Percentiles rank a stretch among this genome's conserved stretches.
Evolutionary conservation across 2,329 filamentous ascomycete species (phyloP).

Genomic region (Kalmusia sp.): DNA sequence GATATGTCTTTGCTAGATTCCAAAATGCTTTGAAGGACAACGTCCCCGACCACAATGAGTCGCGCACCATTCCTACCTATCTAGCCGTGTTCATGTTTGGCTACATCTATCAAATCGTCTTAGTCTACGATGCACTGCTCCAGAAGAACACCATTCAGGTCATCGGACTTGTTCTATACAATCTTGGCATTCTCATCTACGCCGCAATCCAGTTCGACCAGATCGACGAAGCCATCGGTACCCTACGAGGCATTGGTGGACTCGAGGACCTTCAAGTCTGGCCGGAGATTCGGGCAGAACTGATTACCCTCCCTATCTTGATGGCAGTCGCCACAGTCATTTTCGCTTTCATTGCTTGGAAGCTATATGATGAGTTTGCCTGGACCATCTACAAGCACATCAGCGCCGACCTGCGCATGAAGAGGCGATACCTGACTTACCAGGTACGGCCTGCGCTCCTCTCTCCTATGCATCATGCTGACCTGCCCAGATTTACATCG

Average conservation of each 20-base stretch:
- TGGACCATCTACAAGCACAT: constrained; percentile 99
- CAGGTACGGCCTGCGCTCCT: constrained; percentile 70
- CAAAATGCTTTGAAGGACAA: constrained; percentile 65
- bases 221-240: constrained; percentile 74
- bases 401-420: constrained; percentile 95
- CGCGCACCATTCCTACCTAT: constrained; percentile 86
- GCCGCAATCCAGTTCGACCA: constrained; percentile 92
- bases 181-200: constrained; percentile 89
- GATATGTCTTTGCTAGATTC: constrained; percentile 90
- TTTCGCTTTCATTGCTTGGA: constrained; percentile 84
- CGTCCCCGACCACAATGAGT: constrained; percentile 50
- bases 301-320: constrained; percentile 85
- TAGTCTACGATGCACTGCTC: constrained; percentile 92
- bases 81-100: constrained; percentile 96
- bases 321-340: constrained; percentile 77
- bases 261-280: constrained; percentile 66
- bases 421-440: constrained; percentile 93
- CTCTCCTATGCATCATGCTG: constrained; percentile 9
- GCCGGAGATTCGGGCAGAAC: constrained; percentile 72
- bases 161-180: constrained; percentile 93
- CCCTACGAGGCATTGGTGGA: constrained; percentile 56
- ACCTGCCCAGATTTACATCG: constrained; percentile 84
- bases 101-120: constrained; percentile 87
- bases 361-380: constrained; percentile 96
- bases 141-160: constrained; percentile 98